Evolutionary conservation across 371 early-diverging fungal species (phyloP).

Genomic region (Funneliformis caledonium): DNA sequence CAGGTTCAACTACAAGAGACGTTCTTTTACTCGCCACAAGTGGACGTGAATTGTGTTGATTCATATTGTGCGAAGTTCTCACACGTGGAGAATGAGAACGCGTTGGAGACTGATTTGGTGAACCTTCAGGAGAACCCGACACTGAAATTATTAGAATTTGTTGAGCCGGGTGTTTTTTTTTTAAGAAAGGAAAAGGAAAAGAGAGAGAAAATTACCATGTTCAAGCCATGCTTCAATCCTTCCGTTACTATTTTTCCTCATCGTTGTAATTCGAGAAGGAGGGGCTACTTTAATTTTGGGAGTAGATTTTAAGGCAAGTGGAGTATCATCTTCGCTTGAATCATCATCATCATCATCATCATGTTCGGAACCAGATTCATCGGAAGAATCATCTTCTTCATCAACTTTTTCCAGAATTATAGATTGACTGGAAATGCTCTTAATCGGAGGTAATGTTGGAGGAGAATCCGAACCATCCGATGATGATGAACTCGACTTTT

Average conservation of each 20-base stretch:
- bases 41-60: not conserved
- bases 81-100: not conserved
- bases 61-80: not conserved
- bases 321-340: constrained; percentile 29
- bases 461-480: constrained; percentile 1
- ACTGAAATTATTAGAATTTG: not conserved
- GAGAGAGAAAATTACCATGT: not conserved
- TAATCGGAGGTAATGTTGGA: not conserved
- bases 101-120: not conserved
- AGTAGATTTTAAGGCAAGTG: constrained; percentile 27
- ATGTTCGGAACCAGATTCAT: not conserved
- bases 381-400: constrained; percentile 4
- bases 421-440: not conserved
- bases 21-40: not conserved
- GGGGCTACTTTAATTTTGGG: constrained; percentile 14
- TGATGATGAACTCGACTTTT: not conserved
- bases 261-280: not conserved
- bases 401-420: constrained; percentile 11
- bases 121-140: not conserved
- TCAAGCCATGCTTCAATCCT: constrained; percentile 36
- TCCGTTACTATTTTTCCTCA: not conserved
- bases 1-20: not conserved
- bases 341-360: constrained; percentile 29
- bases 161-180: not conserved
- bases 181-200: not conserved